Percentiles rank a stretch among this genome's conserved stretches.
These are phyloP conservation scores for Chaetothyriales sp. DNA, from an alignment of 2,329 filamentous ascomycete genomes.

Conservation along the genomic window DNA sequence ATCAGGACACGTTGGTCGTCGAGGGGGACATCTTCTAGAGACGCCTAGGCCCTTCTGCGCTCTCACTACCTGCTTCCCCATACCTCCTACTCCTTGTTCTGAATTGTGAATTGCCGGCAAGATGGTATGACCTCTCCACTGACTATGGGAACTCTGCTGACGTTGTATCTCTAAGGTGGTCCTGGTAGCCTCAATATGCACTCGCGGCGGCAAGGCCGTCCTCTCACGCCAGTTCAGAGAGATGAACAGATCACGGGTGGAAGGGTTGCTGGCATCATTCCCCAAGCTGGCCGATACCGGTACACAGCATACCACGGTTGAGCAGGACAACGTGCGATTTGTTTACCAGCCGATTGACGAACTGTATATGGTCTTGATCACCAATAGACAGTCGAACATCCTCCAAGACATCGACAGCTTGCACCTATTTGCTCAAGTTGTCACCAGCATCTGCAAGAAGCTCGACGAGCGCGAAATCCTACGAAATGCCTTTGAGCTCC, in stretches of 20 bases:
- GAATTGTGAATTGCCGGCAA: neutral
- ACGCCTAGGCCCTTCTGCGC: neutral
- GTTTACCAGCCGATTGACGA: conserved; percentile 98
- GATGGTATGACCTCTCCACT: neutral
- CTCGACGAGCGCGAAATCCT: conserved; percentile 91
- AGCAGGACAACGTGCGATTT: conserved; percentile 98
- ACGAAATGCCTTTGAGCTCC: conserved; percentile 85
- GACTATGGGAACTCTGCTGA: neutral
- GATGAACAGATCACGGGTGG: conserved; percentile 91
- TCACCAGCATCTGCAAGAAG: conserved; percentile 89
- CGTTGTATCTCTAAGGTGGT: conserved; percentile 48
- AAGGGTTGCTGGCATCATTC: conserved; percentile 90
- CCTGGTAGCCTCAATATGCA: conserved; percentile 97
- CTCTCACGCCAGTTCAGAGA: conserved; percentile 95
- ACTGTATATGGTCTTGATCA: conserved; percentile 98
- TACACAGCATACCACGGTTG: conserved; percentile 94
- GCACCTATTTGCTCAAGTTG: conserved; percentile 93
- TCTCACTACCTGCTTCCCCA: neutral
- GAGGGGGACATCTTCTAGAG: neutral
- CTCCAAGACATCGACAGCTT: conserved; percentile 97
- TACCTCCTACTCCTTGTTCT: neutral
- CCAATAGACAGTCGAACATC: conserved; percentile 98
- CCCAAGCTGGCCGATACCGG: conserved; percentile 93
- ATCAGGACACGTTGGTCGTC: neutral
- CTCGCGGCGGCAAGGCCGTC: conserved; percentile 92